A percentile compares a stretch with the other conserved stretches of the same genome.
These are phyloP conservation scores for Anthracocystis setariae DNA, from an alignment of 1,284 basidiomycete genomes.

Conservation along the genomic window DNA sequence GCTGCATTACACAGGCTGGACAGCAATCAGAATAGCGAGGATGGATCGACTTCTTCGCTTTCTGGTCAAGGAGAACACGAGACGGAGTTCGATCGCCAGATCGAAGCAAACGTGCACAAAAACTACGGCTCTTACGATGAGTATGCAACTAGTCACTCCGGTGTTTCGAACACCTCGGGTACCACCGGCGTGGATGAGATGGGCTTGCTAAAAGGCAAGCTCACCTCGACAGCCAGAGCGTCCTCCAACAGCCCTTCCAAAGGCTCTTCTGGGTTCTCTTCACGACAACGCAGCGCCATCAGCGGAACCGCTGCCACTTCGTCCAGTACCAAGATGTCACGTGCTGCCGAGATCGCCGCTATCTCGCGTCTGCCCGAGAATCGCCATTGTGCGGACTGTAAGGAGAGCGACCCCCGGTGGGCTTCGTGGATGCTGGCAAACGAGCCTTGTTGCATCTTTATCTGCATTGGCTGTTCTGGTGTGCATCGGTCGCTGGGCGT, in stretches of 20 bases:
- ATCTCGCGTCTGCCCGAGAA: constrained; percentile 68
- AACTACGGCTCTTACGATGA: constrained; percentile 48
- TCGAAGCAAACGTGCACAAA: constrained; percentile 55
- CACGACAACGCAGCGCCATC: constrained; percentile 1
- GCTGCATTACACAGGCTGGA: constrained; percentile 19
- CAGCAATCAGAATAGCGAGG: constrained; percentile 15
- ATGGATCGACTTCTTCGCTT: constrained; percentile 14
- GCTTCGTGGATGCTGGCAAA: constrained; percentile 68
- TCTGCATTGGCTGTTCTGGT: constrained; percentile 72
- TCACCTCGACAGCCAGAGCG: too few species aligned
- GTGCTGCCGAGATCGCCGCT: constrained; percentile 60
- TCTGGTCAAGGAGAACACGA: constrained; percentile 22
- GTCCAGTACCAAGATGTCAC: constrained; percentile 33
- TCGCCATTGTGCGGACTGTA: constrained; percentile 70
- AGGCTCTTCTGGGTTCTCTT: constrained; percentile 9
- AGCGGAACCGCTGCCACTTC: constrained; percentile 15
- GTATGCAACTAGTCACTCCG: constrained; percentile 19
- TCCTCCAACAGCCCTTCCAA: too few species aligned
- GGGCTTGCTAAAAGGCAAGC: constrained; percentile 21
- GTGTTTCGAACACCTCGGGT: constrained; percentile 11
- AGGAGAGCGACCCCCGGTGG: constrained; percentile 68
- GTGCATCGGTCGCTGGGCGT: constrained; percentile 71
- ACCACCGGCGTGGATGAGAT: constrained; percentile 23
- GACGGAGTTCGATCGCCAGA: constrained; percentile 58
- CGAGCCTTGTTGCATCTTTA: constrained; percentile 68